phyloP scores from a whole-genome alignment of 1,284 basidiomycete genomes.

The Boletus mariae region DNA sequence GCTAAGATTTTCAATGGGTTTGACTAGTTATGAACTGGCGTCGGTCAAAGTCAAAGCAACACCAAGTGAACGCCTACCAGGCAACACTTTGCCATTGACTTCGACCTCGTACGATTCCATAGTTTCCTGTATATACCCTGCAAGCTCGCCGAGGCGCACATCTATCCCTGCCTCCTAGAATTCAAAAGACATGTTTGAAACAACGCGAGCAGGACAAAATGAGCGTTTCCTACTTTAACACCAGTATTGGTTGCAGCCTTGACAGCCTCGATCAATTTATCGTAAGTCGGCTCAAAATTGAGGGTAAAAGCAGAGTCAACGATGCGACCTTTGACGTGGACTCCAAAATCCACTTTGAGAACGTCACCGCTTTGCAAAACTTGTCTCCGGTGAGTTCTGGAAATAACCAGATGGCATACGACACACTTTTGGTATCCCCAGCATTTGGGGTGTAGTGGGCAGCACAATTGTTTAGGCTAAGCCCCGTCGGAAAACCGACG shows the following conservation, averaged over 20 bases:
- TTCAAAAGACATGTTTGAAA: not conserved
- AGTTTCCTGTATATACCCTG: conserved; percentile 91
- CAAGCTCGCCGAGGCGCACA: conserved; percentile 90
- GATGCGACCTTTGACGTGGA: conserved; percentile 94
- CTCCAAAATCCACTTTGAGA: conserved; percentile 96
- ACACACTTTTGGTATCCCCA: conserved; percentile 82
- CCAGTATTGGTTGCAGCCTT: conserved; percentile 93
- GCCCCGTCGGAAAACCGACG: conserved; percentile 95
- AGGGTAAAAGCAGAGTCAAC: conserved; percentile 96
- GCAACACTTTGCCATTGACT: conserved; percentile 79
- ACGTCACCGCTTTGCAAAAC: conserved; percentile 85
- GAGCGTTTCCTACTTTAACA: conserved; percentile 51
- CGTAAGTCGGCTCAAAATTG: conserved; percentile 85
- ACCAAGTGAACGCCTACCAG: conserved; percentile 51
- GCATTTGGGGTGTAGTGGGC: conserved; percentile 98
- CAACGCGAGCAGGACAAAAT: conserved; percentile 10
- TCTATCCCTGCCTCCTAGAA: conserved; percentile 94
- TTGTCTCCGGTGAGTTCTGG: conserved; percentile 30
- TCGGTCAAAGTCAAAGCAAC: conserved; percentile 1
- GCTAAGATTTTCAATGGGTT: conserved; percentile 86
- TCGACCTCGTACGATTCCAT: conserved; percentile 99
- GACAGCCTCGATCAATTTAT: conserved; percentile 87
- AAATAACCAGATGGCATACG: conserved; percentile 5
- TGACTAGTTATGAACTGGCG: conserved; percentile 52
- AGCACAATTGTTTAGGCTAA: conserved; percentile 92